Conservation (phyloP, 176 grass and related monocot species). For the Themeda triandra region DNA sequence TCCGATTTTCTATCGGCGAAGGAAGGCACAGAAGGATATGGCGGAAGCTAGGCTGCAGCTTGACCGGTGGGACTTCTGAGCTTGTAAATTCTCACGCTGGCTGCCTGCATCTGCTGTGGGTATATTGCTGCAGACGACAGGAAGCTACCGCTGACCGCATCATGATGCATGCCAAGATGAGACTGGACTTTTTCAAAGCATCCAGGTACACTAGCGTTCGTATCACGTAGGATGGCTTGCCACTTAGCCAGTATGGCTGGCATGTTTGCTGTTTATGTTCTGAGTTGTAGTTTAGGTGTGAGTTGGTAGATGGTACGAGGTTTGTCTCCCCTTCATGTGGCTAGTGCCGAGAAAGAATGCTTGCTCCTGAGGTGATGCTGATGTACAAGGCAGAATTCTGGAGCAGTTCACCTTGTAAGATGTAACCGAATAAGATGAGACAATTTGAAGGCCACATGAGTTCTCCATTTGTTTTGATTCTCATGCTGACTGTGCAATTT, state of each 20-base stretch:
- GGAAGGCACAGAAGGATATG: slow-evolving; percentile 98
- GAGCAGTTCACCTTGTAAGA: not conserved
- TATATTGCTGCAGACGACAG: not conserved
- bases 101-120: not conserved
- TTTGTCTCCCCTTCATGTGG: not conserved
- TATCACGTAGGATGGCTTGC: not conserved
- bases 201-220: not conserved
- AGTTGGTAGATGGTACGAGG: not conserved
- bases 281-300: not conserved
- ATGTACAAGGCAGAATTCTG: not conserved
- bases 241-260: not conserved
- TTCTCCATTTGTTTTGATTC: not conserved
- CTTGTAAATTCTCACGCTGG: not conserved
- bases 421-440: not conserved
- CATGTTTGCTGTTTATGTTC: not conserved
- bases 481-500: not conserved
- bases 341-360: not conserved
- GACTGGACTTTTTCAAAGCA: not conserved
- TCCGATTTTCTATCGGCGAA: slow-evolving; percentile 92
- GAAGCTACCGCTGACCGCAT: not conserved
- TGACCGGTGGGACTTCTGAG: slow-evolving; percentile 89
- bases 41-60: slow-evolving; percentile 93
- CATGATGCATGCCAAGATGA: not conserved
- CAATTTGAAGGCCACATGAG: not conserved
- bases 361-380: not conserved